phyloP scores from a whole-genome alignment of 371 early-diverging fungal genomes.

The Mycotypha africana region DNA sequence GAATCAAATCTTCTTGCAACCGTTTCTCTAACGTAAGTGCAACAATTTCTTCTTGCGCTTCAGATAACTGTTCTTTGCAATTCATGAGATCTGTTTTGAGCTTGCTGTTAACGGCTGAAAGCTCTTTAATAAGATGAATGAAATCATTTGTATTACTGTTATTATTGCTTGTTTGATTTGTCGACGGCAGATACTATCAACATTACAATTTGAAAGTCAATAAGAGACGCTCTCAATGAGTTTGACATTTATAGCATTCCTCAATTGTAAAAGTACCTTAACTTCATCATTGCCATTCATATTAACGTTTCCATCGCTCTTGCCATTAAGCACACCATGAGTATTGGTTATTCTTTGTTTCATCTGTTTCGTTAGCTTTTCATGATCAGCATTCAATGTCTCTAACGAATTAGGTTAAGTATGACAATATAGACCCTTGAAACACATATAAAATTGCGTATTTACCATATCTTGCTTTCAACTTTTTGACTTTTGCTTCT shows the following conservation, averaged over 20 bases:
- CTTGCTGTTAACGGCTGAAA: constrained; percentile 36
- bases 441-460: not conserved
- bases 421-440: not conserved
- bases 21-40: constrained; percentile 12
- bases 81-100: constrained; percentile 31
- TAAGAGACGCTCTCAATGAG: no score
- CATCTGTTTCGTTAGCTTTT: constrained; percentile 15
- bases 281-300: no score
- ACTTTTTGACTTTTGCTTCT: constrained; percentile 29
- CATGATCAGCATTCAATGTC: constrained; percentile 10
- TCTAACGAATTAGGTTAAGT: constrained; percentile 6
- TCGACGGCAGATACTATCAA: no score
- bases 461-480: constrained; percentile 24
- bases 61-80: constrained; percentile 31
- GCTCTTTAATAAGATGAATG: constrained; percentile 33
- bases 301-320: no score
- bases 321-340: not conserved
- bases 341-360: constrained; percentile 1
- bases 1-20: no score
- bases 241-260: no score
- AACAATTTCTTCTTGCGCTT: constrained; percentile 25
- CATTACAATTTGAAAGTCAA: no score
- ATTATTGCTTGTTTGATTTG: no score
- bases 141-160: constrained; percentile 8
- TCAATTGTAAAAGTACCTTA: no score